Conservation (phyloP, 2,329 filamentous ascomycete genomes). For the Coleophoma cylindrospora region DNA sequence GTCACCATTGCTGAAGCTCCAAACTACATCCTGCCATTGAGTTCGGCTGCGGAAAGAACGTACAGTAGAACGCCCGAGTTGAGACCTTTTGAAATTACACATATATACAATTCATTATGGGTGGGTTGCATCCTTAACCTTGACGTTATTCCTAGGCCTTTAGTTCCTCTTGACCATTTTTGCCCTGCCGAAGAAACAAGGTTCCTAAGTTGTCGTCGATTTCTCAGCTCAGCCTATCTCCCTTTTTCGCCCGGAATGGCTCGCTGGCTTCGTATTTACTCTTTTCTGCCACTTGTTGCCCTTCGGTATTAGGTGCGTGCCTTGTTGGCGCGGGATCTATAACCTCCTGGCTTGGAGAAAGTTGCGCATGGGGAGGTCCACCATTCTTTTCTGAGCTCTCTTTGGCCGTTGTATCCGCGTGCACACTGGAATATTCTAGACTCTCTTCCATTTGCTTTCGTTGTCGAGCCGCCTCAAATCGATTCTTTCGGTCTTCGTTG, state of each 20-base stretch:
- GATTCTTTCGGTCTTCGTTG: constrained; percentile 77
- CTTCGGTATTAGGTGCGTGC: constrained; percentile 70
- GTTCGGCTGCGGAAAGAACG: no score
- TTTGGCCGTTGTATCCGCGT: constrained; percentile 13
- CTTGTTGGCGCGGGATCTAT: constrained; percentile 81
- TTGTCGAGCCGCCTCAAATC: constrained; percentile 62
- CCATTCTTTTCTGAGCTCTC: constrained; percentile 31
- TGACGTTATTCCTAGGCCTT: no score
- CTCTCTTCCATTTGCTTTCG: constrained; percentile 48
- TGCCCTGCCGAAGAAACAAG: no score
- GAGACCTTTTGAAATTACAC: no score
- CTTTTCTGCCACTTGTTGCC: constrained; percentile 65
- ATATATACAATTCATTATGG: no score
- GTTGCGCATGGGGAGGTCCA: constrained; percentile 53
- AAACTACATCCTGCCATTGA: neutral
- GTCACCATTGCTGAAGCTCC: neutral
- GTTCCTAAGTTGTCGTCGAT: no score
- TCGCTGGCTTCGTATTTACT: constrained; percentile 82
- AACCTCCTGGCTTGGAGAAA: constrained; percentile 67
- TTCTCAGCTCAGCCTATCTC: constrained; percentile 71
- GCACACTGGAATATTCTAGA: constrained; percentile 41
- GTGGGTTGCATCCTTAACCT: no score
- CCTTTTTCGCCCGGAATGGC: constrained; percentile 74
- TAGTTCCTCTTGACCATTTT: no score
- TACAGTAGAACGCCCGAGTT: no score